These are phyloP conservation scores for Globisporangium yorkense DNA, from an alignment of 352 stramenopile genomes.

Conservation along the genomic window DNA sequence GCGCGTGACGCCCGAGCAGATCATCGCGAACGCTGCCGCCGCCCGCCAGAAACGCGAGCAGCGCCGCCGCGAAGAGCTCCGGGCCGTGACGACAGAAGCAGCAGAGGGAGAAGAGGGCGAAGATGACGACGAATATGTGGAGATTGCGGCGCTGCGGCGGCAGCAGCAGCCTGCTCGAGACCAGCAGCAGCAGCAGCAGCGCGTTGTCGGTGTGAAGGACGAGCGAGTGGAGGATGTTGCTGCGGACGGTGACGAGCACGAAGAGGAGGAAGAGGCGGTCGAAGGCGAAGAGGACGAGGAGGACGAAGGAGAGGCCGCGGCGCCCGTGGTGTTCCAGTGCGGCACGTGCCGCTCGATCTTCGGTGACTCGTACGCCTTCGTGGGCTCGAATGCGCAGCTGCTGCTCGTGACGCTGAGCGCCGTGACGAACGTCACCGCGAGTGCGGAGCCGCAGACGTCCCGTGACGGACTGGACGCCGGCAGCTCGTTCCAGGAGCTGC, in stretches of 20 bases:
- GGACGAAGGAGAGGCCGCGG: slow-evolving; percentile 40
- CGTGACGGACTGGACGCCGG: slow-evolving; percentile 42
- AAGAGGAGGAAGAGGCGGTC: slow-evolving; percentile 31
- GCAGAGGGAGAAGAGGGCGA: slow-evolving; percentile 5
- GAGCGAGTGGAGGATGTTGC: slow-evolving; percentile 6
- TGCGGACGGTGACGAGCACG: neutral
- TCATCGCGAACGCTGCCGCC: slow-evolving; percentile 6
- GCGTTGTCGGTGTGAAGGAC: slow-evolving; percentile 3
- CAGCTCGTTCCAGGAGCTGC: slow-evolving; percentile 67
- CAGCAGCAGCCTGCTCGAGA: neutral
- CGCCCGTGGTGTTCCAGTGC: slow-evolving; percentile 81
- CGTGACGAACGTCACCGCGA: slow-evolving; percentile 54
- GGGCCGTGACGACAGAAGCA: neutral
- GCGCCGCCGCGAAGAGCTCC: slow-evolving; percentile 8
- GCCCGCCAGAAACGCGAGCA: slow-evolving; percentile 4
- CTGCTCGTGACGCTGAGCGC: slow-evolving; percentile 71
- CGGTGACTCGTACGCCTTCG: slow-evolving; percentile 76
- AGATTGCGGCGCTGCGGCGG: neutral
- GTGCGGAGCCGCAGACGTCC: slow-evolving; percentile 44
- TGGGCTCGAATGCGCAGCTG: slow-evolving; percentile 67
- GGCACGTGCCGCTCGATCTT: slow-evolving; percentile 80
- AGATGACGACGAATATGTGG: slow-evolving; percentile 1
- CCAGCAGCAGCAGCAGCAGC: neutral
- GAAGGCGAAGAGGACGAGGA: slow-evolving; percentile 21
- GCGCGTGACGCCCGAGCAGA: slow-evolving; percentile 14